Conservation (phyloP, 768 basidiomycete genomes). For the Glaciozyma martinii region DNA sequence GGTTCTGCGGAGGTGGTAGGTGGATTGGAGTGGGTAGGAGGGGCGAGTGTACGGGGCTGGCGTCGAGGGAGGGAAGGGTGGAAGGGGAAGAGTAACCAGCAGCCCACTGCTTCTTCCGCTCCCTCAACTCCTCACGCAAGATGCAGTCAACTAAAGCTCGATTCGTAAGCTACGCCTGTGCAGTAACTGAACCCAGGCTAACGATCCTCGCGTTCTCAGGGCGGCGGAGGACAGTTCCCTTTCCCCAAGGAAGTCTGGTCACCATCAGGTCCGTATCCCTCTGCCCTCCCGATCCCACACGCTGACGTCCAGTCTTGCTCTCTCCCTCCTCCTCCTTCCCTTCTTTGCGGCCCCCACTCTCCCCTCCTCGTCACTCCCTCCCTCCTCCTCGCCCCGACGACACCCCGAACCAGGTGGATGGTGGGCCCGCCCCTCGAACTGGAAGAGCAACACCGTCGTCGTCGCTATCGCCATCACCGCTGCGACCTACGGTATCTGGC, state of each 20-base stretch:
- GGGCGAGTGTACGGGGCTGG: neutral
- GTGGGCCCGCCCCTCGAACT: conserved; percentile 87
- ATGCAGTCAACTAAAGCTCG: neutral
- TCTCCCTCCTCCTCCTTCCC: neutral
- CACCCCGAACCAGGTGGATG: conserved; percentile 69
- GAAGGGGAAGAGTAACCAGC: neutral
- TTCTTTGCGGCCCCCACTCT: neutral
- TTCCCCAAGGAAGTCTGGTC: conserved; percentile 79
- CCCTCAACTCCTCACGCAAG: no score
- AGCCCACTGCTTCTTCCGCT: neutral
- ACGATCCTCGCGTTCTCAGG: conserved; percentile 2
- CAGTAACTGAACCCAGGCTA: neutral
- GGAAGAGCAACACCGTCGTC: conserved; percentile 75
- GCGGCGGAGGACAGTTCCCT: conserved; percentile 56
- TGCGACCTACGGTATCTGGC: conserved; percentile 60
- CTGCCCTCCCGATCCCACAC: neutral
- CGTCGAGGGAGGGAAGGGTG: neutral
- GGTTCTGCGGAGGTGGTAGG: neutral
- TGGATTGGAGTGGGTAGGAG: neutral
- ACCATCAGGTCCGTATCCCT: conserved; percentile 57
- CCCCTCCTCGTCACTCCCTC: neutral
- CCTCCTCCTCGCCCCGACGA: neutral
- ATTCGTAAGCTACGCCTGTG: neutral
- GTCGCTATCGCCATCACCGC: conserved; percentile 59
- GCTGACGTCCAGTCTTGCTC: neutral